These are phyloP conservation scores for Beauveria medogensis DNA, from an alignment of 2,329 filamentous ascomycete genomes.

Conservation along the genomic window DNA sequence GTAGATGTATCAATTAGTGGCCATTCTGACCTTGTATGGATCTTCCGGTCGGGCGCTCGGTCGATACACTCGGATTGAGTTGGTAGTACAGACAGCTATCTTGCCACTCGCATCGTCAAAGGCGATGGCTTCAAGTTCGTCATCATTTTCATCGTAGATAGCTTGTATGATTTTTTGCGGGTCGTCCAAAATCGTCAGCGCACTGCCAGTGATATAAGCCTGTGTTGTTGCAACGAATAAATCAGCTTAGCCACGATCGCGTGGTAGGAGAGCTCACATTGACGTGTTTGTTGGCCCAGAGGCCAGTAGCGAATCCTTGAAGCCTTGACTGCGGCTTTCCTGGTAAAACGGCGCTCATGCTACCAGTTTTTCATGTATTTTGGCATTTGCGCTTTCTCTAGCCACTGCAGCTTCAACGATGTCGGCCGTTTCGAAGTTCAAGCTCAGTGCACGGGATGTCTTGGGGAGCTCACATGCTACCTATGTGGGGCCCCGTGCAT, in stretches of 20 bases:
- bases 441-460: not conserved
- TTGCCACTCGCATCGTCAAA: constrained; percentile 79
- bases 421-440: not conserved
- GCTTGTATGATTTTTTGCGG: constrained; percentile 75
- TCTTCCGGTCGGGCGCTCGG: constrained; percentile 65
- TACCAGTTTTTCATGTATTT: constrained; percentile 25
- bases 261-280: constrained; percentile 46
- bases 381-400: constrained; percentile 3
- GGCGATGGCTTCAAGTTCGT: constrained; percentile 61
- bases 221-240: constrained; percentile 26
- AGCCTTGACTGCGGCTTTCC: constrained; percentile 71
- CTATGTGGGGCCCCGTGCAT: constrained; percentile 1
- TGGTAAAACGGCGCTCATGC: constrained; percentile 72
- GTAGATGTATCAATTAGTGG: constrained; percentile 13
- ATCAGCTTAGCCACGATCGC: constrained; percentile 11
- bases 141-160: constrained; percentile 75
- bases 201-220: constrained; percentile 85
- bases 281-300: constrained; percentile 64
- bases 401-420: not conserved
- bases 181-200: constrained; percentile 73
- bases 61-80: constrained; percentile 66
- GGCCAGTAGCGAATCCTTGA: constrained; percentile 66
- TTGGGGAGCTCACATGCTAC: constrained; percentile 5
- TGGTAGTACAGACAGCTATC: constrained; percentile 66
- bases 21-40: constrained; percentile 57